Percentiles rank a stretch among this genome's conserved stretches.
These are phyloP conservation scores for Bidens hawaiensis DNA, from an alignment of 140 eudicot genomes.

Conservation along the genomic window DNA sequence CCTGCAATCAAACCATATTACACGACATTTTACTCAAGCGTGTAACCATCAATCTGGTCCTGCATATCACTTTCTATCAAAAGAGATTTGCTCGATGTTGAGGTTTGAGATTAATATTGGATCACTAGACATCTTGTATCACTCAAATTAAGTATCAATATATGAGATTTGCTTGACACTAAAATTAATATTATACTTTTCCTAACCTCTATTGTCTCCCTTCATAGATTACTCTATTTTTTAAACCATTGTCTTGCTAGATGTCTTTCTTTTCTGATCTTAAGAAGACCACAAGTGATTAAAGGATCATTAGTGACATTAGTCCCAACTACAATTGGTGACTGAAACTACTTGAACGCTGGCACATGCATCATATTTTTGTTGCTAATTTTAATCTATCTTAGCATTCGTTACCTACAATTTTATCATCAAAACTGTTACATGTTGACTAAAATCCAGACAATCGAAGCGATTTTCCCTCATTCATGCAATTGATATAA, in stretches of 20 bases:
- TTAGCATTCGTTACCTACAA: conserved; percentile 1
- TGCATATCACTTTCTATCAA: conserved; percentile 9
- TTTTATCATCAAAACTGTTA: neutral
- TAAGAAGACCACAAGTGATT: conserved; percentile 1
- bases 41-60: neutral
- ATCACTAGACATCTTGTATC: neutral
- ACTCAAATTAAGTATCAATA: neutral
- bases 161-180: neutral
- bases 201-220: conserved; percentile 11
- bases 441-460: neutral
- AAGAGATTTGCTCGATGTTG: neutral
- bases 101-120: too few relatives aligned
- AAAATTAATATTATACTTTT: neutral
- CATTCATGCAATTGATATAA: neutral
- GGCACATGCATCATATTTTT: neutral
- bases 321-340: neutral
- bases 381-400: neutral
- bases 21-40: neutral
- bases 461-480: neutral
- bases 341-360: neutral
- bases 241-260: neutral
- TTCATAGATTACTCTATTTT: neutral
- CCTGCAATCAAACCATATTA: conserved; percentile 7
- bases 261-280: neutral
- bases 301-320: neutral